phyloP scores from a whole-genome alignment of 768 basidiomycete genomes.

The Leccinum fibrillosum region DNA sequence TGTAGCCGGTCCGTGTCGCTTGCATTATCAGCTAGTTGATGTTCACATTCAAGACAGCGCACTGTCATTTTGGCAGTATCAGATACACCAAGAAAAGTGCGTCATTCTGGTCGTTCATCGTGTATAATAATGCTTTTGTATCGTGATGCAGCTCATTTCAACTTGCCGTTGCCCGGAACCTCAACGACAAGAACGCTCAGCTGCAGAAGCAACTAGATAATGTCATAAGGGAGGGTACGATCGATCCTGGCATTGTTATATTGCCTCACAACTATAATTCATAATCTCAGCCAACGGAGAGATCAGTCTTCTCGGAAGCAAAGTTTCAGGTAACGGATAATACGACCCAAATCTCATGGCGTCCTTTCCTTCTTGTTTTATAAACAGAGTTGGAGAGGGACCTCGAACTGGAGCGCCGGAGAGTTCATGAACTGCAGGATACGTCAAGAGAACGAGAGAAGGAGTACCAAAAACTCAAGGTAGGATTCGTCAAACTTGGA shows the following conservation, averaged over 20 bases:
- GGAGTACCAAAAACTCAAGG: constrained; percentile 87
- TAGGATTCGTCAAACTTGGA: constrained; percentile 14
- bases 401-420: constrained; percentile 74
- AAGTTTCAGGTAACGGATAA: constrained; percentile 50
- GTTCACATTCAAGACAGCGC: constrained; percentile 43
- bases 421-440: constrained; percentile 71
- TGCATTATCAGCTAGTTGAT: not conserved
- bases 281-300: constrained; percentile 65
- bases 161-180: constrained; percentile 74
- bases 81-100: constrained; percentile 82
- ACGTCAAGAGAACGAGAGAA: constrained; percentile 73
- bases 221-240: constrained; percentile 76
- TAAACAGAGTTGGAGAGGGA: constrained; percentile 72
- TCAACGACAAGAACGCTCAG: constrained; percentile 80
- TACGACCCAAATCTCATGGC: not conserved
- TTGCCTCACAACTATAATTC: not conserved
- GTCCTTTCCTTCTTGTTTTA: constrained; percentile 4
- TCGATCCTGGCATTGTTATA: not conserved
- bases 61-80: constrained; percentile 90
- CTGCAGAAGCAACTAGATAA: constrained; percentile 83
- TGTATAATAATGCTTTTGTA: not conserved
- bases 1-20: constrained; percentile 58
- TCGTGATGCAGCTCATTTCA: constrained; percentile 54
- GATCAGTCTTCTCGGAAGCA: constrained; percentile 64
- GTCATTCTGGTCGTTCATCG: constrained; percentile 3